Evolutionary conservation across 2,329 filamentous ascomycete species (phyloP), one percentile per base, ranked within the genome.

Genomic region (Xylaria sp.): DNA sequence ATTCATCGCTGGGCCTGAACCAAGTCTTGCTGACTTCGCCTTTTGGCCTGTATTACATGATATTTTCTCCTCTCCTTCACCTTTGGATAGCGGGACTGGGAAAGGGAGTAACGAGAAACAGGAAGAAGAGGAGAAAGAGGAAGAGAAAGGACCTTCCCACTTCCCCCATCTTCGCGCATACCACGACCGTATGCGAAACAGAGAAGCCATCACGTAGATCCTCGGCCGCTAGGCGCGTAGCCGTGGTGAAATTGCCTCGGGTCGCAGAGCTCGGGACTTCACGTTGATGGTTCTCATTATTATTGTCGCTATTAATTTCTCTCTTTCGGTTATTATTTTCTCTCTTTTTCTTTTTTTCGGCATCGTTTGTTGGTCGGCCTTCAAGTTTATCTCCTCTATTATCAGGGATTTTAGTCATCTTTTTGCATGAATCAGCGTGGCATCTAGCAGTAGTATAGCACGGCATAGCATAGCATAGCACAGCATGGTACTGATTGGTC

Each of bases 21-120:
- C 75, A 60, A 66, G 73, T 7, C 74, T 89, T 1, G 83, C 84
- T 0, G 88, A 90, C 76, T 90, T 85, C 75, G 86, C 86, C 0
- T 75, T 89, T 3, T 89, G 86, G 85, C 87, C 88, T 0, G 81
- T 88, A 15, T 72, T 90, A 67, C 78, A 87, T 66, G 80, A 81
- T 39, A 80, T 88, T 23, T 76, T 82, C 7, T 69, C 59, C 9
- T 56, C 52, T 12, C 13, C 52, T 1, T 7, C 28, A 3, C 3
- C 9, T 20, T 13, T 46, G 13, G 43, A 23, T 36, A 41, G 8
- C 3, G 9, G 9, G 55, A n/a, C 4, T 25, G 18, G 2, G 12
- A 23, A 18, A 7, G 20, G 18, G 39, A 18, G 3, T 1, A 18
- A 41, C 2, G 39, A 41, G 56, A 48, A 54, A n/a, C 3, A 15